Evolutionary conservation across 495 filamentous ascomycete species (phyloP).

Genomic region (Haplographium delicatum): DNA sequence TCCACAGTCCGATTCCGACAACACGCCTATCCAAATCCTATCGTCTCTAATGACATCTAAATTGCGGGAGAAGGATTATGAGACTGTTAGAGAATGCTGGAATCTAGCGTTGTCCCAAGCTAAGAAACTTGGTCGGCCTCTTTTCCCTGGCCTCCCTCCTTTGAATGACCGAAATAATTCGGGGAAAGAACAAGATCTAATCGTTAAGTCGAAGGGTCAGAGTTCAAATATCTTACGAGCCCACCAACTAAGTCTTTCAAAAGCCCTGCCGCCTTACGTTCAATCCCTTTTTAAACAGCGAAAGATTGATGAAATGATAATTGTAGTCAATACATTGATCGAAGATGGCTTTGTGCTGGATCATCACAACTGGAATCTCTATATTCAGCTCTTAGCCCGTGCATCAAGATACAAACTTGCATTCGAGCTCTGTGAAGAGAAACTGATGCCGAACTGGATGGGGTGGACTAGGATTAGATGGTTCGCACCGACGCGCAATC

Average conservation of each 20-base stretch:
- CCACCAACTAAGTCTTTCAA: conserved; percentile 9
- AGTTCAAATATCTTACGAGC: neutral
- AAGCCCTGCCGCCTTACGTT: conserved; percentile 30
- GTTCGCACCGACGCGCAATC: conserved; percentile 26
- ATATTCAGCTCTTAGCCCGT: conserved; percentile 46
- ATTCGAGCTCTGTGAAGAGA: conserved; percentile 62
- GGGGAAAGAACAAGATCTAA: neutral
- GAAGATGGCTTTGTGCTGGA: conserved; percentile 62
- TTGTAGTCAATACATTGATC: conserved; percentile 46
- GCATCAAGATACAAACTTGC: conserved; percentile 41
- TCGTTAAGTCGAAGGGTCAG: neutral
- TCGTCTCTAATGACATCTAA: conserved; percentile 61
- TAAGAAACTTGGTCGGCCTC: conserved; percentile 36
- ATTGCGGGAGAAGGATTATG: conserved; percentile 46
- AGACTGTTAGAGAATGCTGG: conserved; percentile 63
- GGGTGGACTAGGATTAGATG: conserved; percentile 54
- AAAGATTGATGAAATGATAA: conserved; percentile 41
- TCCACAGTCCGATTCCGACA: conserved; percentile 22
- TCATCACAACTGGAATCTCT: conserved; percentile 56
- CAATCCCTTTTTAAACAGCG: conserved; percentile 43
- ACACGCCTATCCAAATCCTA: conserved; percentile 52
- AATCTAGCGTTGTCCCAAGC: conserved; percentile 49
- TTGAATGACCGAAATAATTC: neutral
- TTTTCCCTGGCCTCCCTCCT: neutral
- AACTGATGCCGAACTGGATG: conserved; percentile 68